phyloP scores from a whole-genome alignment of 2,329 filamentous ascomycete species.

The Apiospora hydei region DNA sequence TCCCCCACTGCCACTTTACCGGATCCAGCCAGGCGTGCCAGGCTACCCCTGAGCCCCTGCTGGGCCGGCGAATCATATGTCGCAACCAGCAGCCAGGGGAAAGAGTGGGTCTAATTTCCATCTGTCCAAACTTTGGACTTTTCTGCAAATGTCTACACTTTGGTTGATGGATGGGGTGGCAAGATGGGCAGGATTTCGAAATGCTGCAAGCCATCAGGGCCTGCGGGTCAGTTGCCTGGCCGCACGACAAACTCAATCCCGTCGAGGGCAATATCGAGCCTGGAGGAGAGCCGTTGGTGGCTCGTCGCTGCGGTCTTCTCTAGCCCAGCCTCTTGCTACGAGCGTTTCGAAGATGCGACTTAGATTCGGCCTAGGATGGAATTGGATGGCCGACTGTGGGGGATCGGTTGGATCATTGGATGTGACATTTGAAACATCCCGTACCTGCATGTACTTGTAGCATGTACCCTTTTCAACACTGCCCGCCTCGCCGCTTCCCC shows the following conservation, averaged over 20 bases:
- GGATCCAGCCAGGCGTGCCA: background rate
- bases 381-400: slow-evolving; percentile 4
- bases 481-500: background rate
- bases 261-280: background rate
- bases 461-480: background rate
- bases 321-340: background rate
- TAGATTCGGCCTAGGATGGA: slow-evolving; percentile 7
- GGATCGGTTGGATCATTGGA: slow-evolving; percentile 6
- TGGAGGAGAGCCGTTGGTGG: slow-evolving; percentile 15
- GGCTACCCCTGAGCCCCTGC: slow-evolving; percentile 16
- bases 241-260: background rate
- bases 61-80: slow-evolving; percentile 3
- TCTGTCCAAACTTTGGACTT: background rate
- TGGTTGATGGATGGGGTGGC: background rate
- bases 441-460: background rate
- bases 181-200: too few species aligned
- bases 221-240: background rate
- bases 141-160: background rate
- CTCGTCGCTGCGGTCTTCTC: background rate
- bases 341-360: slow-evolving; percentile 21
- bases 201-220: background rate
- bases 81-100: background rate
- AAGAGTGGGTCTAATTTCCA: slow-evolving; percentile 18
- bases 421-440: slow-evolving; percentile 10
- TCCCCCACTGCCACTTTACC: background rate